Conservation (phyloP, 345 rosid genomes). For the Euphorbia pulcherrima region DNA sequence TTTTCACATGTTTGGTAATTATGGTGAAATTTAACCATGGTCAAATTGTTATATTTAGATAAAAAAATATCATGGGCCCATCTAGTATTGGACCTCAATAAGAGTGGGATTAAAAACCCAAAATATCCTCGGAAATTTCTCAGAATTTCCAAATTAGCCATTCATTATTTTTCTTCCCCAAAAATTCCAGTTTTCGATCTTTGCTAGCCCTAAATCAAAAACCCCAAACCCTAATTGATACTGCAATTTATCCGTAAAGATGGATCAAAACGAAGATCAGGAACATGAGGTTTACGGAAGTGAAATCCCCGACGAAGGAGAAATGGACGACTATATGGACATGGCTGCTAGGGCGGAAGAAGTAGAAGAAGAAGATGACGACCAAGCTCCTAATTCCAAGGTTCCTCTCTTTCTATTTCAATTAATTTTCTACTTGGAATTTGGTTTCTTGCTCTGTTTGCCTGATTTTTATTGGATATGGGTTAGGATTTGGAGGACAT, state of each 20-base stretch:
- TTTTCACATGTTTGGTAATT: too few species aligned
- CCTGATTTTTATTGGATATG: not conserved
- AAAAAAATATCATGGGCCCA: not conserved
- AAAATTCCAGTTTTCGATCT: not conserved
- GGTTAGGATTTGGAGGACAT: slow-evolving; percentile 89
- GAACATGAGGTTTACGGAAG: slow-evolving; percentile 89
- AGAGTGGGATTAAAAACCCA: not conserved
- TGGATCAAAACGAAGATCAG: slow-evolving; percentile 64
- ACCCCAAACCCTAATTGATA: not conserved
- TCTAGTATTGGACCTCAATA: too few species aligned
- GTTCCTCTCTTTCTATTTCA: slow-evolving; percentile 27
- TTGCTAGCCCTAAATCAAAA: not conserved
- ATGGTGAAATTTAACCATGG: too few species aligned
- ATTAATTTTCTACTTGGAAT: not conserved
- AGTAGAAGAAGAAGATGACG: slow-evolving; percentile 54
- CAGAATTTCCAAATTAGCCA: slow-evolving; percentile 9
- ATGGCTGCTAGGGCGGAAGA: slow-evolving; percentile 46
- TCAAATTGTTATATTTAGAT: too few species aligned
- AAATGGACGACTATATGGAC: slow-evolving; percentile 65
- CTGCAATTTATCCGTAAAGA: not conserved
- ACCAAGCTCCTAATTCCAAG: slow-evolving; percentile 58
- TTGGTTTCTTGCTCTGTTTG: not conserved
- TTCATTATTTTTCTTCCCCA: not conserved
- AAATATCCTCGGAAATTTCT: not conserved
- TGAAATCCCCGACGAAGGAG: slow-evolving; percentile 75